A percentile compares a stretch with the other conserved stretches of the same genome.
Evolutionary conservation across 495 filamentous ascomycete genomes (phyloP).

Genomic region (Annulohypoxylon maeteangense): DNA sequence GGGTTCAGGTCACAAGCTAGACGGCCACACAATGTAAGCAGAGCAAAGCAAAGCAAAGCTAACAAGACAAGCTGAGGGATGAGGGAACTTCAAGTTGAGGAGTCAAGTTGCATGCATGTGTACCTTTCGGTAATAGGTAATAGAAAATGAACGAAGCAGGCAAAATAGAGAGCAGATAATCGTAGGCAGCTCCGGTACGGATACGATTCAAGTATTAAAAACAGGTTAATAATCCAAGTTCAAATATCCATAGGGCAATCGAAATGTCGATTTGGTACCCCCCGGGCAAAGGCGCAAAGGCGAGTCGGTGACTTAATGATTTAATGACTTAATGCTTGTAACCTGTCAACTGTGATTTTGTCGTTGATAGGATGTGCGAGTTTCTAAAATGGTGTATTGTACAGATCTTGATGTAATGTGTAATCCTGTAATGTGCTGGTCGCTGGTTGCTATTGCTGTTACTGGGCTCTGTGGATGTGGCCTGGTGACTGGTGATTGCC

Average conservation of each 20-base stretch:
- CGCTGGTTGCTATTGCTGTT: background rate
- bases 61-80: background rate
- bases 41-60: background rate
- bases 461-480: background rate
- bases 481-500: slow-evolving; percentile 2
- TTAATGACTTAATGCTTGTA: slow-evolving; percentile 24
- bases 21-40: background rate
- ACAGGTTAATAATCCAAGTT: background rate
- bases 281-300: slow-evolving; percentile 4
- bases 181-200: background rate
- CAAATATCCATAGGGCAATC: background rate
- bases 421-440: slow-evolving; percentile 5
- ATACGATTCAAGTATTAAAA: slow-evolving; percentile 5
- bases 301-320: slow-evolving; percentile 24
- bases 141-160: background rate
- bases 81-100: background rate
- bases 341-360: background rate
- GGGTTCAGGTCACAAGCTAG: slow-evolving; percentile 4
- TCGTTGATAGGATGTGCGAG: background rate
- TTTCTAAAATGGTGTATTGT: background rate
- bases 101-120: background rate
- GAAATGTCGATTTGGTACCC: background rate
- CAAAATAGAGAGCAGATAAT: background rate
- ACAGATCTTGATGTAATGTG: background rate
- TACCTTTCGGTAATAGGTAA: background rate